These are phyloP conservation scores for Physcomitrium patens DNA, from an alignment of 225 moss, liverwort and hornwort species.

Conservation along the genomic window DNA sequence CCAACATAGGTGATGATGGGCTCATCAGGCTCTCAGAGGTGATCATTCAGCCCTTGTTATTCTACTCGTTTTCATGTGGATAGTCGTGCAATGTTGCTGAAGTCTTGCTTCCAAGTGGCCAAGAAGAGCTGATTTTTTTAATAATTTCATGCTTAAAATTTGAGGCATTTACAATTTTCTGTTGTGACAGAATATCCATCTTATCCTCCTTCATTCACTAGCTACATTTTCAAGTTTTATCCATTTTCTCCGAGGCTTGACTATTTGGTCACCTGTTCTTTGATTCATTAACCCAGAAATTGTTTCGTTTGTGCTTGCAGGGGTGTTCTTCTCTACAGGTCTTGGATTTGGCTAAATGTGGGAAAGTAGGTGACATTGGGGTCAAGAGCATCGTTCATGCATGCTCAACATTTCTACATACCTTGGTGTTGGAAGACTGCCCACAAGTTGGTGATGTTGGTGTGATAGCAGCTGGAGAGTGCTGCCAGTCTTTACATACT, in stretches of 20 bases:
- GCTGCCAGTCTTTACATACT: constrained; percentile 35
- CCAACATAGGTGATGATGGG: constrained; percentile 41
- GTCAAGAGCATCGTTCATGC: constrained; percentile 29
- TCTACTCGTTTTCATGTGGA: not conserved
- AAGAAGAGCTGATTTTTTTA: not conserved
- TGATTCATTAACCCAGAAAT: not conserved
- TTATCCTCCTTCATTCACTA: not conserved
- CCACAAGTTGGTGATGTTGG: constrained; percentile 36
- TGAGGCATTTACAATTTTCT: not conserved
- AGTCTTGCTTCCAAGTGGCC: constrained; percentile 5
- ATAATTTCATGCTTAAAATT: too few relatives aligned
- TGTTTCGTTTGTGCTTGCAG: constrained; percentile 24
- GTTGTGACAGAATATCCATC: constrained; percentile 1
- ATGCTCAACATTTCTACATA: constrained; percentile 30
- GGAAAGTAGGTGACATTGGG: constrained; percentile 36
- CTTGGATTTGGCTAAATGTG: constrained; percentile 46
- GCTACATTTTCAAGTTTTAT: not conserved
- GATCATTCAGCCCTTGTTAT: not conserved
- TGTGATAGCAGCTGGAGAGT: constrained; percentile 33
- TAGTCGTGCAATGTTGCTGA: not conserved
- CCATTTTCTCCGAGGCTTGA: not conserved
- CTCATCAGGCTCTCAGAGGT: constrained; percentile 47
- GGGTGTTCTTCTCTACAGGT: constrained; percentile 40
- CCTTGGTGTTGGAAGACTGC: constrained; percentile 47
- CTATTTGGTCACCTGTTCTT: not conserved